These are phyloP conservation scores for Scenedesmus sp. DNA, from an alignment of 163 green algal genomes.

Conservation along the genomic window DNA sequence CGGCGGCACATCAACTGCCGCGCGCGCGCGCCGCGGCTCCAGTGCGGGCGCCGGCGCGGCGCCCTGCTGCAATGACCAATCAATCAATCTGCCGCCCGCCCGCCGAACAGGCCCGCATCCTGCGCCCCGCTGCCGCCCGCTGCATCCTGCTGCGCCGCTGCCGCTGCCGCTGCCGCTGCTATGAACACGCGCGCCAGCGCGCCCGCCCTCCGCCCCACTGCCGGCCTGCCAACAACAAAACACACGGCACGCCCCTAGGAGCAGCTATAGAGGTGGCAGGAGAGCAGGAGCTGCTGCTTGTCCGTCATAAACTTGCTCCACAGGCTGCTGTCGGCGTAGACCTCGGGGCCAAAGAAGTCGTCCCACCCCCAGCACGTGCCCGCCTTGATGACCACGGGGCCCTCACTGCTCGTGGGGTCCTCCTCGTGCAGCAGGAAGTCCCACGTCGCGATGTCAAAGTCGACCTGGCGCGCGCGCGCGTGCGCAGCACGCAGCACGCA, in stretches of 20 bases:
- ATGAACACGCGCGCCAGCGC: no score
- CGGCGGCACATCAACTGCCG: no score
- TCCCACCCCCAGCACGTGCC: constrained; percentile 47
- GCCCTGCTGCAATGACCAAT: no score
- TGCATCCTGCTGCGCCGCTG: no score
- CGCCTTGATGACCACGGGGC: constrained; percentile 39
- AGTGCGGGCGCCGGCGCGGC: no score
- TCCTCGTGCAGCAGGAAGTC: constrained; percentile 45
- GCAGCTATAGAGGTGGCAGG: constrained; percentile 46
- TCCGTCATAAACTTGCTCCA: constrained; percentile 48
- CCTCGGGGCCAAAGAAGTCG: constrained; percentile 45
- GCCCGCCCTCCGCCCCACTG: no score
- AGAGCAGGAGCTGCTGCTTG: constrained; percentile 44
- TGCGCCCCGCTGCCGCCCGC: no score
- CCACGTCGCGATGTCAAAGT: constrained; percentile 47
- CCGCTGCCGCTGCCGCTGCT: no score
- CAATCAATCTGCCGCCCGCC: no score
- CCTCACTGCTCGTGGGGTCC: constrained; percentile 44
- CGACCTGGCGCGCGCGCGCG: constrained; percentile 11
- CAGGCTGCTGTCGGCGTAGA: constrained; percentile 26
- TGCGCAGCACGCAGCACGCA: neutral
- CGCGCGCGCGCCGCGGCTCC: no score
- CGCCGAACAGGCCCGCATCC: no score
- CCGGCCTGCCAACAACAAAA: no score
- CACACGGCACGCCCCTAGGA: neutral